Conservation (phyloP, 768 basidiomycete species). For the Asterophora lycoperdoides region DNA sequence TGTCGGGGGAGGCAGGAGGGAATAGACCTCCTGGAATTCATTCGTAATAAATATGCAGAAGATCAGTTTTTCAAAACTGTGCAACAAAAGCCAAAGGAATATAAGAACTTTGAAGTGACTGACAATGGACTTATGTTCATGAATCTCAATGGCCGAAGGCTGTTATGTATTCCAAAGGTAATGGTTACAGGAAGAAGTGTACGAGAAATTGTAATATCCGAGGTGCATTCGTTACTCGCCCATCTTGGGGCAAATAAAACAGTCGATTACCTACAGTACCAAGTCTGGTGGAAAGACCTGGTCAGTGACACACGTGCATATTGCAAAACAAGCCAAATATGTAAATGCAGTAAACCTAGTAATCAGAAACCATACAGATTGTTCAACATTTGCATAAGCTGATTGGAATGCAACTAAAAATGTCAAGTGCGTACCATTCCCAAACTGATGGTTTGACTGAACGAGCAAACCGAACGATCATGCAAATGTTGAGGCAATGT, state of each 20-base stretch:
- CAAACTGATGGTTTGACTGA: no score
- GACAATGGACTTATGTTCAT: no score
- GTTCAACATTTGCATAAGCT: slow-evolving; percentile 11
- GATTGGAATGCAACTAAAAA: not conserved
- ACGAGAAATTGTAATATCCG: not conserved
- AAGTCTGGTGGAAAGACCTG: not conserved
- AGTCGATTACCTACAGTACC: not conserved
- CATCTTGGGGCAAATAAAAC: not conserved
- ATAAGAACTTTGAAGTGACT: no score
- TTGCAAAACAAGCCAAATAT: not conserved
- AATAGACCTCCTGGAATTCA: not conserved
- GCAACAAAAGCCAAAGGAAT: no score
- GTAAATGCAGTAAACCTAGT: not conserved
- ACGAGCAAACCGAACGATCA: not conserved
- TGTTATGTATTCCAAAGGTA: not conserved
- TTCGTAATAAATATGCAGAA: no score
- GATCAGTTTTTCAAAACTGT: no score
- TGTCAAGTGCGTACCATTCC: slow-evolving; percentile 9
- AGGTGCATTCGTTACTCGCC: not conserved
- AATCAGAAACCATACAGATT: not conserved
- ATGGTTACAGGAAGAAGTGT: not conserved
- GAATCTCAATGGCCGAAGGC: not conserved
- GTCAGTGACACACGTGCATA: not conserved
- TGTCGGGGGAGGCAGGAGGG: not conserved
- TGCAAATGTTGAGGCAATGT: slow-evolving; percentile 11